Evolutionary conservation across 495 filamentous ascomycete species (phyloP), one percentile per base, ranked within the genome.

Genomic region (Lophiostoma macrostomum): DNA sequence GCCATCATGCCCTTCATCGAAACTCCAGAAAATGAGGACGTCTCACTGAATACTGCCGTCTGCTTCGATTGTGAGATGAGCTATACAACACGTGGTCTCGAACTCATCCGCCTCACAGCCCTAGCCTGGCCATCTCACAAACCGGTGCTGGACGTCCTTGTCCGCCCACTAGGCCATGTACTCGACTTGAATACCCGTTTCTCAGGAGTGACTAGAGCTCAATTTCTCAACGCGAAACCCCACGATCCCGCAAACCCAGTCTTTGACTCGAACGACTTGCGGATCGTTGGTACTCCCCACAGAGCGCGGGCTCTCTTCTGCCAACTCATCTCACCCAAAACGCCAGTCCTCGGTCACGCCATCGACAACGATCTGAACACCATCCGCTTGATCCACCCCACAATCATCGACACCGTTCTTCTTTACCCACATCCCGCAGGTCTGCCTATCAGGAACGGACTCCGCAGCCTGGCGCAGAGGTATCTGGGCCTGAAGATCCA

Each of bases 41-140:
- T 68, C 61, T 43, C 65, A 42, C 25, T 54, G 59, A 12, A 63
- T 64, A 43, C 67, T 51, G 35, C 81, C 82, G 80, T 97, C 12
- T 84, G 81, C 60, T 85, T 99, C 58, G 93, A 99, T 67, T 96
- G 94, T 64, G 93, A 99, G 64, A 99, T 99, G 93, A 87, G 87
- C 7, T 99, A 93, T 65, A 97, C 93, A 0, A 84, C 84, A 1
- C 58, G 83, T 29, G 93, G 93, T 0, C 65, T 96, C 49, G 93
- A 99, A 64, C 74, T 99, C 12, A 82, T 97, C 37, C 86, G 93
- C 14, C 65, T 99, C 18, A 96, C 93, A 0, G 89, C 85, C 7
- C 81, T 87, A 25, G 82, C 85, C 51, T 99, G 91, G 88, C 93
- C 91, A 1, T 71, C 76, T 27, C 87, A 90, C 18, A 75, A 81